Evolutionary conservation across 2,329 filamentous ascomycete genomes (phyloP).

Genomic region (Exophiala spinifera): DNA sequence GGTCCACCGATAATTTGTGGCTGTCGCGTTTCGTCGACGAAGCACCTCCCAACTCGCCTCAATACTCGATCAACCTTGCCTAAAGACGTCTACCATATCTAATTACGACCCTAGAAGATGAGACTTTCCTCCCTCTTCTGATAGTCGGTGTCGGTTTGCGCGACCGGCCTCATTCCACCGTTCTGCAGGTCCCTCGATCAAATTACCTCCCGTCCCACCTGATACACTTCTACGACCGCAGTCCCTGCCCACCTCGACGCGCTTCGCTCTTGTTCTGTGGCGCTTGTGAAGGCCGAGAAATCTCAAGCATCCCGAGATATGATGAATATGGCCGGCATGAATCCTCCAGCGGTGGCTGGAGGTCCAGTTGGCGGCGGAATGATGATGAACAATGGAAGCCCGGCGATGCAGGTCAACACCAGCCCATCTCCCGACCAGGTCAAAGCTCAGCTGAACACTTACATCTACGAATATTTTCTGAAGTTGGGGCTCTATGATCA

Average conservation of each 20-base stretch:
- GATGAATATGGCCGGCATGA: constrained; percentile 58
- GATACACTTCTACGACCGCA: constrained; percentile 12
- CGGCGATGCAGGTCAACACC: constrained; percentile 41
- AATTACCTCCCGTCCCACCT: constrained; percentile 15
- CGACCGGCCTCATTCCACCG: constrained; percentile 25
- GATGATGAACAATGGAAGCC: constrained; percentile 53
- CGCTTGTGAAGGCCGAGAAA: constrained; percentile 2
- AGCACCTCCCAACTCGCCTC: constrained; percentile 5
- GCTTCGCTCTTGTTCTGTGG: neutral
- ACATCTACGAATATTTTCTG: constrained; percentile 74
- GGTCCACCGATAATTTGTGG: constrained; percentile 22
- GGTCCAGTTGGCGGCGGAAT: constrained; percentile 53
- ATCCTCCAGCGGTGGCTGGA: constrained; percentile 45
- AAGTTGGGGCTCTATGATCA: constrained; percentile 80
- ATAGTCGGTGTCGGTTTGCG: constrained; percentile 27
- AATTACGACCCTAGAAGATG: constrained; percentile 14
- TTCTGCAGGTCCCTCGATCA: constrained; percentile 9
- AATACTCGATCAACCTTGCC: constrained; percentile 9
- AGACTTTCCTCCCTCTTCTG: constrained; percentile 16
- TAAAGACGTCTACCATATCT: neutral
- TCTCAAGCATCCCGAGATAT: constrained; percentile 23
- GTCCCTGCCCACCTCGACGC: constrained; percentile 6
- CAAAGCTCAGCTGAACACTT: constrained; percentile 56
- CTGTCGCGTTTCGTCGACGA: constrained; percentile 25
- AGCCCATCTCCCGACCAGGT: constrained; percentile 31